Base-by-base conservation (phyloP, 2,329 filamentous ascomycete genomes). In the Fusarium pseudograminearum region DNA sequence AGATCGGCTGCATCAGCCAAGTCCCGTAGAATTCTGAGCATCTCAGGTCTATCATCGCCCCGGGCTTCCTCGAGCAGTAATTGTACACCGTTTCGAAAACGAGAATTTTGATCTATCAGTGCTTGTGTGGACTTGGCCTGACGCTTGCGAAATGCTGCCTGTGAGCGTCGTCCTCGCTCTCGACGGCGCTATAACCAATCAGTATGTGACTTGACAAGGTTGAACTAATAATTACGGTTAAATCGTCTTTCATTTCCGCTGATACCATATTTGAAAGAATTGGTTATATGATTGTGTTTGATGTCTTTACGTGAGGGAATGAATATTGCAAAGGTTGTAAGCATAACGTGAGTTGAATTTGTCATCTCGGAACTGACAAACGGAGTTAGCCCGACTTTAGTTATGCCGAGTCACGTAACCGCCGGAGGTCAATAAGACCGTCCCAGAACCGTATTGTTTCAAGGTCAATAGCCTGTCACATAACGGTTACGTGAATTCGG, bases 371-470 rank as follows among this genome's bases (percentile, higher is more conserved):
- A 4, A 31, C 0, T 6, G 5, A 26, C 10, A 5, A 28, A 44
- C 26, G 9, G 24, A 51, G 6, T 34, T 36, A 20, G 24, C 12
- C 10, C 24, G 24, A 14, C 6, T 7, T 33, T 4, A 4, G 18
- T 40, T 45, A 4, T 10, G 5, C 50, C 44, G 59, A 4, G 36
- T 64, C 61, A 64, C 61, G 61, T 64, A 64, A 64, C 61, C 61
- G 36, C 10, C 12, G n/a, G 36, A 20, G 9, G 2, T 4, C 14
- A 22, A 8, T 57, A 14, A 33, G n/a, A 18, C 57, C 51, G 51
- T 12, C 18, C n/a, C 14, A 1, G 3, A 7, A 8, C 16, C 20
- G 30, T 3, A 7, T 9, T 34, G 2, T 48, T 5, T 24, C 11
- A 5, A 2, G 12, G n/a, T 33, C 4, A 8, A 18, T 24, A 11